Evolutionary conservation across 352 stramenopile genomes (phyloP).

Genomic region (Paralagenidium karlingii): DNA sequence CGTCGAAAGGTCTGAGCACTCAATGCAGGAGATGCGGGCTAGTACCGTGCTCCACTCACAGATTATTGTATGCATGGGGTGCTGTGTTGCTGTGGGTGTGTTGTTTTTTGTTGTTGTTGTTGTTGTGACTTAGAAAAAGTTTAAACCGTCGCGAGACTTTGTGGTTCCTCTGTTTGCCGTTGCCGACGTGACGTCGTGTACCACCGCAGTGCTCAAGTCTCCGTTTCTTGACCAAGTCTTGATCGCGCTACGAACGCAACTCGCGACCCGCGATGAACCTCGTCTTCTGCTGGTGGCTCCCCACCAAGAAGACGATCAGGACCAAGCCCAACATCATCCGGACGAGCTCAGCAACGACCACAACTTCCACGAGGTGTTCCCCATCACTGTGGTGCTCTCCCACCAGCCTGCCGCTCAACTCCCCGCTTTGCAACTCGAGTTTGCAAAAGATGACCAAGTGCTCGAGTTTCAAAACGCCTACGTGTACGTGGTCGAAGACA

Average conservation of each 20-base stretch:
- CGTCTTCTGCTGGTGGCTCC: too few species aligned
- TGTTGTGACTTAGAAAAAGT: conserved; percentile 6
- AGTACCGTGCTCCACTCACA: too few species aligned
- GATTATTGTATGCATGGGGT: too few species aligned
- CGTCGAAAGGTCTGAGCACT: too few species aligned
- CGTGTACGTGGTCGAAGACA: too few species aligned
- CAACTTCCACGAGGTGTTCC: background rate
- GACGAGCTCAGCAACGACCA: background rate
- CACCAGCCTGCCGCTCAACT: too few species aligned
- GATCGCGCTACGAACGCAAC: conserved; percentile 3
- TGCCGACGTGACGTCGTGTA: conserved; percentile 13
- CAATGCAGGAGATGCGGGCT: too few species aligned
- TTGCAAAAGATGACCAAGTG: conserved; percentile 20
- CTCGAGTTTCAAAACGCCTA: too few species aligned
- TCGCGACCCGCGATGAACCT: too few species aligned
- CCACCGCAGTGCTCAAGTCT: conserved; percentile 12
- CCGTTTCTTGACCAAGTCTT: conserved; percentile 15
- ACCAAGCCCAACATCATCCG: too few species aligned
- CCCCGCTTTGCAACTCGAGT: conserved; percentile 10
- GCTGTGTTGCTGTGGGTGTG: conserved; percentile 8
- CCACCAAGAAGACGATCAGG: too few species aligned
- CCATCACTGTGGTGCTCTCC: too few species aligned
- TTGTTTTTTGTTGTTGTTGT: conserved; percentile 15
- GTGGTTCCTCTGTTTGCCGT: conserved; percentile 32
- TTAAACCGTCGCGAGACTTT: conserved; percentile 29